Evolutionary conservation across 1,284 basidiomycete species (phyloP).

Genomic region (Coriolopsis trogii): DNA sequence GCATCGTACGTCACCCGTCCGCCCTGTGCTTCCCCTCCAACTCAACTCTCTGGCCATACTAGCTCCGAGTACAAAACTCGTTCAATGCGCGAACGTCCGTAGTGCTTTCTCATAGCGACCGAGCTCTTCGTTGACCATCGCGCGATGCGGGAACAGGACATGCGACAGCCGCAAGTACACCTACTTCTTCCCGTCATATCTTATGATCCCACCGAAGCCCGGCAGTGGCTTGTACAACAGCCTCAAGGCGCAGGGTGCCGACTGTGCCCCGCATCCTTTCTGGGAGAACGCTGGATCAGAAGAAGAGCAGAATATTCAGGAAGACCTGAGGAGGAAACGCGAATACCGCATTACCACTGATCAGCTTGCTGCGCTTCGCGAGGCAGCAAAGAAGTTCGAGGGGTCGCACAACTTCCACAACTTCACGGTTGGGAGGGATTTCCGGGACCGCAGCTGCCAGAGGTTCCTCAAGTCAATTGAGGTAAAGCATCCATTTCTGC

Average conservation of each 20-base stretch:
- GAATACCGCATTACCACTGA: conserved; percentile 65
- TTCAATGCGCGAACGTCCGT: conserved; percentile 90
- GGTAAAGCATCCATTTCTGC: conserved; percentile 44
- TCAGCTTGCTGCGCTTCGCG: conserved; percentile 60
- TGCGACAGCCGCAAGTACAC: conserved; percentile 97
- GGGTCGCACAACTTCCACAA: conserved; percentile 97
- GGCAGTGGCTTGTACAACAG: conserved; percentile 61
- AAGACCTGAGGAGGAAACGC: conserved; percentile 65
- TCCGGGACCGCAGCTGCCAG: conserved; percentile 79
- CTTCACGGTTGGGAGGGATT: conserved; percentile 90
- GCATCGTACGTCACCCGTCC: conserved; percentile 55
- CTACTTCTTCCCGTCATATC: conserved; percentile 95
- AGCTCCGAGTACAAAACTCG: conserved; percentile 84
- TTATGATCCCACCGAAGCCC: conserved; percentile 90
- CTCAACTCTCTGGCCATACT: neutral
- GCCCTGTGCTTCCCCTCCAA: neutral
- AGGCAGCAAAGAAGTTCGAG: conserved; percentile 65
- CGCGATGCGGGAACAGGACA: conserved; percentile 46
- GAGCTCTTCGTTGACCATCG: conserved; percentile 15
- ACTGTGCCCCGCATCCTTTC: conserved; percentile 41
- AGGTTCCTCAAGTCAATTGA: conserved; percentile 87
- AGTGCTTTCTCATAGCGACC: neutral
- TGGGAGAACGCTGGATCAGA: conserved; percentile 44
- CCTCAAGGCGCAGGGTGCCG: conserved; percentile 37
- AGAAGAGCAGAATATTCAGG: conserved; percentile 47